A percentile compares a stretch with the other conserved stretches of the same genome.
phyloP scores from a whole-genome alignment of 768 basidiomycete species.

The Suillus paluster region DNA sequence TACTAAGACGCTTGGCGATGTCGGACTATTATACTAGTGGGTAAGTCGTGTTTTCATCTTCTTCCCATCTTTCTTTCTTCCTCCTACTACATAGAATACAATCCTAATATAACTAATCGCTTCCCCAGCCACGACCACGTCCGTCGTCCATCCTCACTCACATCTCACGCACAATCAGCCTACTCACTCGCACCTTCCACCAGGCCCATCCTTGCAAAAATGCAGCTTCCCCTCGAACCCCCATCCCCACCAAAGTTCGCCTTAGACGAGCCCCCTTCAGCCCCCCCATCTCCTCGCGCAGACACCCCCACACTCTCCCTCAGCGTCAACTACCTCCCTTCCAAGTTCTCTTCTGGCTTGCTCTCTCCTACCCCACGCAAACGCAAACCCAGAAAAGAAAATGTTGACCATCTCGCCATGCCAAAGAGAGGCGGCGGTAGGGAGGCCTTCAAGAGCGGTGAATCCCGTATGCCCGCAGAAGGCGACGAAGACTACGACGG shows the following conservation, averaged over 20 bases:
- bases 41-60: no score
- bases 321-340: constrained; percentile 74
- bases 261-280: constrained; percentile 18
- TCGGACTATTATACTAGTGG: no score
- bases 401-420: constrained; percentile 33
- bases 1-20: no score
- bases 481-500: constrained; percentile 62
- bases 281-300: constrained; percentile 21
- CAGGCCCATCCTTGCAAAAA: constrained; percentile 48
- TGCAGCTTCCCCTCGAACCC: constrained; percentile 42
- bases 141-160: constrained; percentile 38
- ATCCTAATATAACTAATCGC: constrained; percentile 1
- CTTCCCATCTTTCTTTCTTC: neutral
- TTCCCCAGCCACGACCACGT: constrained; percentile 5
- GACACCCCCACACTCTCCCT: constrained; percentile 38
- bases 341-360: constrained; percentile 66
- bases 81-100: neutral
- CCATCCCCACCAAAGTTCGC: constrained; percentile 47
- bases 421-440: constrained; percentile 74
- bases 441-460: constrained; percentile 62
- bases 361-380: constrained; percentile 45
- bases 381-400: constrained; percentile 35
- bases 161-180: constrained; percentile 43
- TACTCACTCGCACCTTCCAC: constrained; percentile 53
- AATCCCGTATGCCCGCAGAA: constrained; percentile 54